Evolutionary conservation across 2,329 filamentous ascomycete genomes (phyloP).

Genomic region (Paraphoma chrysanthemicola): DNA sequence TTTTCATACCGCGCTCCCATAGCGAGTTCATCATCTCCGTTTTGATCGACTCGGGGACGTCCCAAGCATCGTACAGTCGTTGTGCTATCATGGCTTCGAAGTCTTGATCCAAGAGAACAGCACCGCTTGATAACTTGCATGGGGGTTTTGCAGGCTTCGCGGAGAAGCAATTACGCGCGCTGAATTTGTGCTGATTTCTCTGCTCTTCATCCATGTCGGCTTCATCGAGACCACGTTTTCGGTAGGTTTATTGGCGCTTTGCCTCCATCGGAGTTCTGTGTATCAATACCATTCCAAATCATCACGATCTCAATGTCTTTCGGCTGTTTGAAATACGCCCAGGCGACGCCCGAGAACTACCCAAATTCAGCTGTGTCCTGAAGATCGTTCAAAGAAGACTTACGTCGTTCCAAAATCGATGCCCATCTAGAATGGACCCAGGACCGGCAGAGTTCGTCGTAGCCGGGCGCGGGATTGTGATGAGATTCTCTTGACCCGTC

Average conservation of each 20-base stretch:
- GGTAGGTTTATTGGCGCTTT: slow-evolving; percentile 15
- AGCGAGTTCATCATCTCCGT: slow-evolving; percentile 25
- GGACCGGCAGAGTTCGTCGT: too few relatives aligned
- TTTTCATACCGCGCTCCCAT: slow-evolving; percentile 32
- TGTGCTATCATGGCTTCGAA: slow-evolving; percentile 17
- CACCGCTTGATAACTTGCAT: slow-evolving; percentile 17
- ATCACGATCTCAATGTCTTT: slow-evolving; percentile 16
- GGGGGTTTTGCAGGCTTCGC: slow-evolving; percentile 8
- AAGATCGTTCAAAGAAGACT: too few relatives aligned
- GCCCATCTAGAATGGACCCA: too few relatives aligned
- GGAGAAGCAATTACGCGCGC: background rate
- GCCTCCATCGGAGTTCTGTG: slow-evolving; percentile 5
- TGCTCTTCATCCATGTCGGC: background rate
- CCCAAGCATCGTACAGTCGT: slow-evolving; percentile 12
- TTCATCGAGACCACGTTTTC: too few relatives aligned
- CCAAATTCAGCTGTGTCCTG: background rate
- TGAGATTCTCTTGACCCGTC: too few relatives aligned
- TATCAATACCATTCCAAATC: slow-evolving; percentile 11
- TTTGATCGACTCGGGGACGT: slow-evolving; percentile 12
- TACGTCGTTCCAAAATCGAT: too few relatives aligned
- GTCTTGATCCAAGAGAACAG: slow-evolving; percentile 23
- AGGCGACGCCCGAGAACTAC: slow-evolving; percentile 39
- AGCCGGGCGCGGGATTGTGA: too few relatives aligned
- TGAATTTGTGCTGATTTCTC: slow-evolving; percentile 3
- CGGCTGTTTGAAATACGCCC: slow-evolving; percentile 22